These are phyloP conservation scores for Papilionanthe hybrid DNA, from an alignment of 116 monocot genomes.

Conservation along the genomic window DNA sequence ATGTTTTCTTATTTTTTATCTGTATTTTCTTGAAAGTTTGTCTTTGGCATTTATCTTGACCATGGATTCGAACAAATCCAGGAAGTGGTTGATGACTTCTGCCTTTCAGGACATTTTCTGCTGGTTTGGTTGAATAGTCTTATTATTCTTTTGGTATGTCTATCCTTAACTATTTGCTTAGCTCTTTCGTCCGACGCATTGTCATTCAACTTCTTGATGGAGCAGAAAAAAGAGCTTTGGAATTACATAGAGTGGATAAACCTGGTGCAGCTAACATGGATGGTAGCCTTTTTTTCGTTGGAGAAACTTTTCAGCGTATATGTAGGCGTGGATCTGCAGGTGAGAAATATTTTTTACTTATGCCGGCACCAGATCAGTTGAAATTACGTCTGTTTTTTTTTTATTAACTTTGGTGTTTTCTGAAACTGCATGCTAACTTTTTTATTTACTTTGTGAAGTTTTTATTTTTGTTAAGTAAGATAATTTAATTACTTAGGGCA, in stretches of 20 bases:
- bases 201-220: constrained; percentile 62
- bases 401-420: not conserved
- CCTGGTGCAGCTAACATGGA: constrained; percentile 15
- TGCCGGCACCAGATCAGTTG: not conserved
- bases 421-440: not conserved
- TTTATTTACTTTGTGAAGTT: not conserved
- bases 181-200: constrained; percentile 60
- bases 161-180: constrained; percentile 51
- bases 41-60: not conserved
- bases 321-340: constrained; percentile 93
- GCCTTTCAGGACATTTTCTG: not conserved
- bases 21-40: not conserved
- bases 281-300: constrained; percentile 57
- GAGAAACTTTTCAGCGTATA: constrained; percentile 72
- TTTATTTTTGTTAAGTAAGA: not conserved
- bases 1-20: not conserved
- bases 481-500: not conserved
- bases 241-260: constrained; percentile 17
- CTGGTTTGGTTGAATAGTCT: not conserved
- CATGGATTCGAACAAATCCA: constrained; percentile 5
- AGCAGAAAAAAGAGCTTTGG: constrained; percentile 43
- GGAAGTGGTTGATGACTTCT: not conserved
- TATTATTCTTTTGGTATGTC: constrained; percentile 8
- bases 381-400: not conserved
- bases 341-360: constrained; percentile 7